phyloP scores from a whole-genome alignment of 108 stramenopile genomes.

The Nitzschia sp. region DNA sequence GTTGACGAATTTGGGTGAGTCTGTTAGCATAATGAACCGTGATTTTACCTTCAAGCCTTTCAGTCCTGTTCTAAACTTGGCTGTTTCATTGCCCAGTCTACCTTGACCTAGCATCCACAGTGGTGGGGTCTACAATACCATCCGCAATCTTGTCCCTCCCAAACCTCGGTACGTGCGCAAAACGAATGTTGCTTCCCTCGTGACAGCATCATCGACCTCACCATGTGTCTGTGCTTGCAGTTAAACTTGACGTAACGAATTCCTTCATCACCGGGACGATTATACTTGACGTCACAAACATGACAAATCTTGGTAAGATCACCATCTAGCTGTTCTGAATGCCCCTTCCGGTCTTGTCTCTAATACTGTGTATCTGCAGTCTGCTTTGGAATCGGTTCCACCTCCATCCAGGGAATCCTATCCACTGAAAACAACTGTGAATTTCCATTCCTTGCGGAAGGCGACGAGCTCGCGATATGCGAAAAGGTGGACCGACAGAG shows the following conservation, averaged over 20 bases:
- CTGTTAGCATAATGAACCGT: neutral
- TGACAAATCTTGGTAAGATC: neutral
- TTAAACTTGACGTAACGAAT: neutral
- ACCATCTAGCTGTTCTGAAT: neutral
- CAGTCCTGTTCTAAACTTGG: neutral
- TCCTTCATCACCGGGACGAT: neutral
- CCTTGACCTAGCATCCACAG: neutral
- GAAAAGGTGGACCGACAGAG: neutral
- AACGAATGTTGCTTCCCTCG: neutral
- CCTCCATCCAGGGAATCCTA: neutral
- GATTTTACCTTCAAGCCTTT: neutral
- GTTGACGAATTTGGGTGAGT: neutral
- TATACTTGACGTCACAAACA: neutral
- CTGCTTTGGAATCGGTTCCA: neutral
- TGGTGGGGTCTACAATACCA: neutral
- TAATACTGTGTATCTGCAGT: neutral
- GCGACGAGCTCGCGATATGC: neutral
- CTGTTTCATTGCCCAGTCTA: neutral
- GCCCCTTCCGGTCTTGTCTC: neutral
- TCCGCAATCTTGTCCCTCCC: neutral
- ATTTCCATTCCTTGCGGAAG: neutral
- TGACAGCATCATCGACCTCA: neutral
- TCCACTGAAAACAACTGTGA: neutral
- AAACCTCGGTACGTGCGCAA: neutral
- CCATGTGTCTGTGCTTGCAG: neutral